Evolutionary conservation across 2,329 filamentous ascomycete species (phyloP), one percentile per base, ranked within the genome.

Genomic region (Stromatinia cepivora): DNA sequence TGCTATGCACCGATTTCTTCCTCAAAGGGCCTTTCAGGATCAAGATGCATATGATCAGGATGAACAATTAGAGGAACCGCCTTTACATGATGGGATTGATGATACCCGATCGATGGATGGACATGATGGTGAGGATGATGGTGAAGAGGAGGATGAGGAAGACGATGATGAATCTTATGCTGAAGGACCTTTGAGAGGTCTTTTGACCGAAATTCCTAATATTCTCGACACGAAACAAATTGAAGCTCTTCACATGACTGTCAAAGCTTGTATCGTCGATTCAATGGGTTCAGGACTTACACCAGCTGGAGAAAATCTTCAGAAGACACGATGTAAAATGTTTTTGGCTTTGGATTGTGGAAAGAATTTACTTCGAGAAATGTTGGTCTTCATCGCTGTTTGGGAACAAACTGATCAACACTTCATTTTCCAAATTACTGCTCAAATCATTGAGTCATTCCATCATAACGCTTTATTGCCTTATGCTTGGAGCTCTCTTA

Each of bases 331-430:
- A 31, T 97, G 94, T 76, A 92, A 96, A 77, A 91, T 97, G 77
- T 87, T 98, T 63, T 83, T 98, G 54, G 93, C 93, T 0, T 88
- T 97, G 71, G 93, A 97, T 77, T 96, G 93, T 72, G 94, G 94
- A 4, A 90, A 94, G 74, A 97, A 96, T 77, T 83, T 98, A 5
- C 84, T 98, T 1, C 86, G 94, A 69, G 94, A 98, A 79, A 87
- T 98, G 76, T 84, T 98, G 56, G 96, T 98, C 70, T 97, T 97
- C 79, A 97, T 97, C 72, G 94, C 94, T 7, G 94, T 97, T 11
- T 98, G 94, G 94, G 94, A 97, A 77, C 89, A 97, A 76, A 91
- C 93, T 53, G 94, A 98, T 78, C 90, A 94, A 71, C 93, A 96
- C 71, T 87, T 97, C 50, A 97, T 97, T 77, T 97, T 97, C 83